These are phyloP conservation scores for Chionographis japonica DNA, from an alignment of 106 monocot genomes.

Conservation along the genomic window DNA sequence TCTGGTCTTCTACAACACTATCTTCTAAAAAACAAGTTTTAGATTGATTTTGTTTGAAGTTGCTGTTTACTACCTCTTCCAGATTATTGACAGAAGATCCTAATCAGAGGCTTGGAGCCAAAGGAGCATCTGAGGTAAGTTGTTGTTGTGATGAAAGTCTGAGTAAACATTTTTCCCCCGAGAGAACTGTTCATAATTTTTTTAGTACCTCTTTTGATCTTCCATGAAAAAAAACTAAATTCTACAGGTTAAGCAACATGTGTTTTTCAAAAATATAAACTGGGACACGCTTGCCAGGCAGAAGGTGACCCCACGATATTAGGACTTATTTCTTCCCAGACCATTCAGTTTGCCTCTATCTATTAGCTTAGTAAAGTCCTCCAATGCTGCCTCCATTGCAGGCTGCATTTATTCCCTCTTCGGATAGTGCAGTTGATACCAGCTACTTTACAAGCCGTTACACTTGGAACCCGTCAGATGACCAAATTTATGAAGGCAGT, in stretches of 20 bases:
- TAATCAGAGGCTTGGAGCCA: slow-evolving; percentile 88
- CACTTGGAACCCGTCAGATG: slow-evolving; percentile 93
- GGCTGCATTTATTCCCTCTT: slow-evolving; percentile 98
- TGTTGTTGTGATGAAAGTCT: neutral
- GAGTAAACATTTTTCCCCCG: neutral
- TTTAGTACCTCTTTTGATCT: slow-evolving; percentile 7
- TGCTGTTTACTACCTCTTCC: slow-evolving; percentile 1
- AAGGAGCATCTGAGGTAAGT: slow-evolving; percentile 84
- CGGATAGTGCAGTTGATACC: slow-evolving; percentile 84
- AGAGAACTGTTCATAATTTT: neutral
- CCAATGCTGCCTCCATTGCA: slow-evolving; percentile 23
- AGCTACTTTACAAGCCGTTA: slow-evolving; percentile 97
- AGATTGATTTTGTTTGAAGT: too few species aligned
- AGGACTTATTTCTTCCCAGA: neutral
- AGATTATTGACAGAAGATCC: slow-evolving; percentile 99
- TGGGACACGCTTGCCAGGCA: slow-evolving; percentile 98
- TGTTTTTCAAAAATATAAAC: slow-evolving; percentile 91
- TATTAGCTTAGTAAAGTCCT: neutral
- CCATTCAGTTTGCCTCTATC: neutral
- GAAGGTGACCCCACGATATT: slow-evolving; percentile 46
- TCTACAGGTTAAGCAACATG: slow-evolving; percentile 87
- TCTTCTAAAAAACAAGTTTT: too few species aligned
- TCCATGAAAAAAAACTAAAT: neutral
- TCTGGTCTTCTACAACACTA: too few species aligned
- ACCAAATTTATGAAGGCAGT: slow-evolving; percentile 69